These are phyloP conservation scores for Metarhizium robertsii DNA, from an alignment of 2,329 filamentous ascomycete species.

Conservation along the genomic window DNA sequence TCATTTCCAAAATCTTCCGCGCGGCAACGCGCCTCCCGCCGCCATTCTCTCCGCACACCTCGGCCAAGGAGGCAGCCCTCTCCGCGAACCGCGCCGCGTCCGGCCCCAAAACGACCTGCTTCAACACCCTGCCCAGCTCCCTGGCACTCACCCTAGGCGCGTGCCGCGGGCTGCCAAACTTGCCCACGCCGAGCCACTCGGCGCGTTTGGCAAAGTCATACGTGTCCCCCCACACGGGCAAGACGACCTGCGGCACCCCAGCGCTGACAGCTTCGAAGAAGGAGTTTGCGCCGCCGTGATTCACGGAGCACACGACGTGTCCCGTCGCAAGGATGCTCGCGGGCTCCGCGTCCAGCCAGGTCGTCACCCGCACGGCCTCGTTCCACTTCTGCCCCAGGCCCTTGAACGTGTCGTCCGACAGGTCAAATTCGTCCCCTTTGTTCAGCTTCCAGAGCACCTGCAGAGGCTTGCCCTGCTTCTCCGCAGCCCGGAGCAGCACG, in stretches of 20 bases:
- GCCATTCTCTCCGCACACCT: background rate
- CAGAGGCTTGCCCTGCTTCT: background rate
- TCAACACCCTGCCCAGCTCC: background rate
- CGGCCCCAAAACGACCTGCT: background rate
- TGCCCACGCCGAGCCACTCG: background rate
- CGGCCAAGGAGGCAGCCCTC: background rate
- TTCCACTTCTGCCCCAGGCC: constrained; percentile 16
- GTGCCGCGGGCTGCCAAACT: background rate
- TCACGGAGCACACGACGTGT: constrained; percentile 28
- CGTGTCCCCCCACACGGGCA: background rate
- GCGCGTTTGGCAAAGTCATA: background rate
- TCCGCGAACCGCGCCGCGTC: background rate
- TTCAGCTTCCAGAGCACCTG: constrained; percentile 27
- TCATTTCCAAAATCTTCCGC: background rate
- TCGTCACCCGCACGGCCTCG: constrained; percentile 23
- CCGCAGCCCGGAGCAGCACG: constrained; percentile 20
- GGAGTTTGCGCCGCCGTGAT: constrained; percentile 38
- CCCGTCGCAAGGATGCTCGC: constrained; percentile 25
- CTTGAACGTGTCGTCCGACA: too few species aligned
- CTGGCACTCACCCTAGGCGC: background rate
- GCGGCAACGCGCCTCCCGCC: background rate
- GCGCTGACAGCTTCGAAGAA: constrained; percentile 25
- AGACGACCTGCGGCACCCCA: background rate
- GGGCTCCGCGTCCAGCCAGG: constrained; percentile 32
- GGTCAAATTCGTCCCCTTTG: constrained; percentile 8